These are phyloP conservation scores for Excoecaria agallocha DNA, from an alignment of 345 rosid genomes.

Conservation along the genomic window DNA sequence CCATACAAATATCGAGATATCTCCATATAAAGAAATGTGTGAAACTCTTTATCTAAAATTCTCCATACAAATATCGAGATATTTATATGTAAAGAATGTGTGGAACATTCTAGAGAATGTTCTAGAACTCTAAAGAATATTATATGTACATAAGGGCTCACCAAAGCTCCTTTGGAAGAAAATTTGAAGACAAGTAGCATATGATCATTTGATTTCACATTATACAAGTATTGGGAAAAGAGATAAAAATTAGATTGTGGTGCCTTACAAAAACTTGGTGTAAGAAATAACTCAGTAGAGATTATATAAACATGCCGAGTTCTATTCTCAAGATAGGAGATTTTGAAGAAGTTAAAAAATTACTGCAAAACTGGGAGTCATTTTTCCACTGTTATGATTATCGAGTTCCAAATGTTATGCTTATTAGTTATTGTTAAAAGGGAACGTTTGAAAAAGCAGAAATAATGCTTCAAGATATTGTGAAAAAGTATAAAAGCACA, in stretches of 20 bases:
- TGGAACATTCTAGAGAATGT: too few relatives aligned
- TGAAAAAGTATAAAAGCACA: slow-evolving; percentile 28
- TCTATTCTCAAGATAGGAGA: slow-evolving; percentile 38
- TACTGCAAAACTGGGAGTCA: slow-evolving; percentile 42
- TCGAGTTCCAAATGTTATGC: slow-evolving; percentile 47
- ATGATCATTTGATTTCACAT: slow-evolving; percentile 38
- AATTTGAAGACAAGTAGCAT: too few relatives aligned
- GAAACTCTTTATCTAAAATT: too few relatives aligned
- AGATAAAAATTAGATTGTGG: slow-evolving; percentile 46
- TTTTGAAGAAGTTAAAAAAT: slow-evolving; percentile 36
- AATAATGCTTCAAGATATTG: slow-evolving; percentile 28
- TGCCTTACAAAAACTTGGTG: slow-evolving; percentile 28
- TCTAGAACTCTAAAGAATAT: too few relatives aligned
- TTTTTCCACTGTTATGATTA: slow-evolving; percentile 36
- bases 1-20: too few relatives aligned
- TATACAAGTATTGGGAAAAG: slow-evolving; percentile 45
- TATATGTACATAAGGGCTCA: too few relatives aligned
- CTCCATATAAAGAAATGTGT: too few relatives aligned
- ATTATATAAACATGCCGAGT: slow-evolving; percentile 40
- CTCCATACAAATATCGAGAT: too few relatives aligned
- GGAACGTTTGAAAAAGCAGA: slow-evolving; percentile 43
- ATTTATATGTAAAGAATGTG: too few relatives aligned
- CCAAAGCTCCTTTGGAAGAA: too few relatives aligned
- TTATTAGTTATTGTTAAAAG: slow-evolving; percentile 36
- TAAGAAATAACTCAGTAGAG: slow-evolving; percentile 36